A percentile compares a stretch with the other conserved stretches of the same genome.
These are phyloP conservation scores for Periconia digitata DNA, from an alignment of 2,329 filamentous ascomycete genomes.

Conservation along the genomic window DNA sequence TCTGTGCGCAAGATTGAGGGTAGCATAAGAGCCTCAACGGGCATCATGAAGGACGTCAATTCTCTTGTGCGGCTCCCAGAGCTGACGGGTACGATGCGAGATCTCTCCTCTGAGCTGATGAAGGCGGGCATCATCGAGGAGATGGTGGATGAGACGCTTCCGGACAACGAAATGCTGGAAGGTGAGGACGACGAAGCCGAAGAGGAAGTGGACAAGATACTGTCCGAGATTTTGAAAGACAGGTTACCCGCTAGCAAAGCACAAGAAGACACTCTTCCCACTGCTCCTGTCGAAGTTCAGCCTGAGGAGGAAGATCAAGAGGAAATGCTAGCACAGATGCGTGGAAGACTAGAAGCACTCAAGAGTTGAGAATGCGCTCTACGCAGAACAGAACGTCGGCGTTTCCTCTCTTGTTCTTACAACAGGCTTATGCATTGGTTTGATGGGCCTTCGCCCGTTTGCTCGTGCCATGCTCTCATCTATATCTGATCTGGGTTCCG, in stretches of 20 bases:
- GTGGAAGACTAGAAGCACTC: slow-evolving; percentile 84
- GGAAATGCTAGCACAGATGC: slow-evolving; percentile 91
- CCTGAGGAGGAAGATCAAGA: slow-evolving; percentile 85
- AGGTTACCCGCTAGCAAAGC: slow-evolving; percentile 68
- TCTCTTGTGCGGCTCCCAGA: slow-evolving; percentile 80
- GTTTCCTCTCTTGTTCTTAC: not conserved
- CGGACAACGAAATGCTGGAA: slow-evolving; percentile 67
- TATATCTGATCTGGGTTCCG: not conserved
- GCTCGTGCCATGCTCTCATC: not conserved
- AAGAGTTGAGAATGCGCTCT: slow-evolving; percentile 66
- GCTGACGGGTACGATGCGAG: slow-evolving; percentile 84
- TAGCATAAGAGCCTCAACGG: slow-evolving; percentile 79
- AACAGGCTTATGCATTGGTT: not conserved
- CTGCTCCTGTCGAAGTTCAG: slow-evolving; percentile 58
- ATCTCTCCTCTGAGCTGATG: slow-evolving; percentile 82
- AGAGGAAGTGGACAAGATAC: slow-evolving; percentile 84
- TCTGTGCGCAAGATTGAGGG: slow-evolving; percentile 95
- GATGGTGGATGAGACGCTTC: slow-evolving; percentile 86
- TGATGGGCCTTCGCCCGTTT: not conserved
- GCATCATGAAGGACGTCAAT: slow-evolving; percentile 98
- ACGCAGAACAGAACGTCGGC: not conserved
- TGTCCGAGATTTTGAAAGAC: slow-evolving; percentile 87
- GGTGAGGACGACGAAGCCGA: slow-evolving; percentile 72
- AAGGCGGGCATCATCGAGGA: slow-evolving; percentile 97
- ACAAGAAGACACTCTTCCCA: slow-evolving; percentile 55